These are phyloP conservation scores for Effrenium voratum DNA, from an alignment of 73 alveolate species.

Conservation along the genomic window DNA sequence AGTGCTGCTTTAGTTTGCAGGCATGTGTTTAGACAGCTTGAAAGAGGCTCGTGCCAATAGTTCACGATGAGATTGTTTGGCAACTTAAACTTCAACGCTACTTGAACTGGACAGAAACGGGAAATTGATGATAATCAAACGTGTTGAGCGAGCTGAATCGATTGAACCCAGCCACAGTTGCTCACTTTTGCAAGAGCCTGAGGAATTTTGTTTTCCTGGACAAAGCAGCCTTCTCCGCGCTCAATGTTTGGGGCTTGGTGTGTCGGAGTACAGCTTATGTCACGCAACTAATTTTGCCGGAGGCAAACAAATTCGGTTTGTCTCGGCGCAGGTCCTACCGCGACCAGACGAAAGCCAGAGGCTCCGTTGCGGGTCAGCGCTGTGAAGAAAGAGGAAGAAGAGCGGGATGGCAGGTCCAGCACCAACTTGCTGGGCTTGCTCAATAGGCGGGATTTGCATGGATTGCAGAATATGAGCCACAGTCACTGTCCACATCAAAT, in stretches of 20 bases:
- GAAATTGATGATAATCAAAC: too few species aligned
- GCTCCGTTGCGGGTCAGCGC: background rate
- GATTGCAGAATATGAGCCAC: too few species aligned
- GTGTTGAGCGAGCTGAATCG: too few species aligned
- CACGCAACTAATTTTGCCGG: background rate
- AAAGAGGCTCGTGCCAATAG: too few species aligned
- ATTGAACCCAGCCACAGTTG: background rate
- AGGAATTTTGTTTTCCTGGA: conserved; percentile 62
- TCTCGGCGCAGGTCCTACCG: background rate
- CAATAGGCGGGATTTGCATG: background rate
- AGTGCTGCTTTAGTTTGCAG: too few species aligned
- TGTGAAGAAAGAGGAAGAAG: background rate
- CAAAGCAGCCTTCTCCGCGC: conserved; percentile 74
- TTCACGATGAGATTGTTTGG: too few species aligned
- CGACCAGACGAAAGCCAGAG: conserved; percentile 51
- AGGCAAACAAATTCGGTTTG: background rate
- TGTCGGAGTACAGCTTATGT: too few species aligned
- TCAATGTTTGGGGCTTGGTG: conserved; percentile 16
- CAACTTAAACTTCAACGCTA: too few species aligned
- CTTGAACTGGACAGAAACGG: too few species aligned
- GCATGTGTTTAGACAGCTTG: too few species aligned
- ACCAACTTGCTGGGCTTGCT: conserved; percentile 45
- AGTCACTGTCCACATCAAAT: too few species aligned
- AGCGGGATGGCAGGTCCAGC: background rate
- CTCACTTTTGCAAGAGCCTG: background rate